phyloP scores from a whole-genome alignment of 1,284 basidiomycete genomes.

The Trichosporon sp. region DNA sequence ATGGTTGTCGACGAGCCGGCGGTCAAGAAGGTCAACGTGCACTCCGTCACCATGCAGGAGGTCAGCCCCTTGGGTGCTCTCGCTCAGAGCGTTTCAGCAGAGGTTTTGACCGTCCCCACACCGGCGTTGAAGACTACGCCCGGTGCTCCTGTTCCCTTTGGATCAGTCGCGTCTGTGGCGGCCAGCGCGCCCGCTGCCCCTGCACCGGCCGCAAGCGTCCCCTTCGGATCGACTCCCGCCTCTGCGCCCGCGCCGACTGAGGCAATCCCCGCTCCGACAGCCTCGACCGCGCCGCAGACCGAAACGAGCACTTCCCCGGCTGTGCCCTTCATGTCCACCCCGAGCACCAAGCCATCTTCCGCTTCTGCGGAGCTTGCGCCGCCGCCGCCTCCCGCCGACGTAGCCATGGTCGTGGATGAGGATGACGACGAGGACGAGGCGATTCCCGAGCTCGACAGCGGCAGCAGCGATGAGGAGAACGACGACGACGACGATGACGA shows the following conservation, averaged over 20 bases:
- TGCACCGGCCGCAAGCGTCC: neutral
- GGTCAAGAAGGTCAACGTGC: conserved; percentile 5
- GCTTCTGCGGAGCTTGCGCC: neutral
- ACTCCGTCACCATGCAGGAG: neutral
- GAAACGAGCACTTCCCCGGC: neutral
- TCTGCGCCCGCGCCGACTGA: neutral
- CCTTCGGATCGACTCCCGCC: neutral
- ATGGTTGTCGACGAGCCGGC: conserved; percentile 14
- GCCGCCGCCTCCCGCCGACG: neutral
- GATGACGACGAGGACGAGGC: conserved; percentile 51
- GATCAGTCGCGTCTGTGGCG: neutral
- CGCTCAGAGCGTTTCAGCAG: neutral
- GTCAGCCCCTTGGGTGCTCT: neutral
- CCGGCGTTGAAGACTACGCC: neutral
- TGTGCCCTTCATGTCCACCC: conserved; percentile 17
- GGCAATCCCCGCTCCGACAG: neutral
- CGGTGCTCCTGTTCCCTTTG: neutral
- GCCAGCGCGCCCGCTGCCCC: conserved; percentile 1
- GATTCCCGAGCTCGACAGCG: conserved; percentile 52
- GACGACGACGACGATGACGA: conserved; percentile 43
- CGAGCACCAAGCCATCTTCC: neutral
- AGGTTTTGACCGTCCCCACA: neutral
- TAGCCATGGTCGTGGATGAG: neutral
- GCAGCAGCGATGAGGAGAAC: conserved; percentile 48
- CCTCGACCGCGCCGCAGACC: neutral